Evolutionary conservation across 106 monocot genomes (phyloP).

Genomic region (Apostasia ramifera): DNA sequence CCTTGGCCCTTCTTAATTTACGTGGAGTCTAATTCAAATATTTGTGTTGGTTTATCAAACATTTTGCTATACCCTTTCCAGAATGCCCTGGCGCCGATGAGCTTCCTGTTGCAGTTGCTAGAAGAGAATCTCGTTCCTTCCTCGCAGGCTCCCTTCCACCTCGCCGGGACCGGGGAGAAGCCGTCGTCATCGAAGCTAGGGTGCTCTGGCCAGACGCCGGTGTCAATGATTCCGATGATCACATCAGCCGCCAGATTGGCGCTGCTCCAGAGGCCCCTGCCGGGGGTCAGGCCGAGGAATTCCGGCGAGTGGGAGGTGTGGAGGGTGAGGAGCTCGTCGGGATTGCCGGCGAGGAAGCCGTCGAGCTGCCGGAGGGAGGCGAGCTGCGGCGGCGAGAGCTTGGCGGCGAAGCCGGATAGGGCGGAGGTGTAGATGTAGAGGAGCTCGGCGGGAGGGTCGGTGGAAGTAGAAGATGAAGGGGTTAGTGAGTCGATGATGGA

Average conservation of each 20-base stretch:
- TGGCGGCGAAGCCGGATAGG: slow-evolving; percentile 41
- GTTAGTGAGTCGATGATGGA: slow-evolving; percentile 11
- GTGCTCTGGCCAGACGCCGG: slow-evolving; percentile 36
- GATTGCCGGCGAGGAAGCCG: slow-evolving; percentile 29
- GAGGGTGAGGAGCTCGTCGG: slow-evolving; percentile 29
- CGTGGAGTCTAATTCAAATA: too few relatives aligned
- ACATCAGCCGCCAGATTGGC: slow-evolving; percentile 22
- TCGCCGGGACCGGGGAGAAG: slow-evolving; percentile 25
- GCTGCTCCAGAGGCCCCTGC: slow-evolving; percentile 17
- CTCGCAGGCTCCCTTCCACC: slow-evolving; percentile 35
- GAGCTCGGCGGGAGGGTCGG: neutral
- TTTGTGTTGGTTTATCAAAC: too few relatives aligned
- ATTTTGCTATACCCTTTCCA: slow-evolving; percentile 21
- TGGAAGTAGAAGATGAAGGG: neutral
- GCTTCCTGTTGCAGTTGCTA: slow-evolving; percentile 33
- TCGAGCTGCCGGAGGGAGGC: slow-evolving; percentile 9
- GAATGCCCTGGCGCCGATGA: slow-evolving; percentile 34
- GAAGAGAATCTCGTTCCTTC: slow-evolving; percentile 12
- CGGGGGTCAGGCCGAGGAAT: slow-evolving; percentile 34
- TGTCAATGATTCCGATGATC: slow-evolving; percentile 36
- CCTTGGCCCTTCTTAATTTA: too few relatives aligned
- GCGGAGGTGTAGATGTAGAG: slow-evolving; percentile 33
- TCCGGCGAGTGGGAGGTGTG: slow-evolving; percentile 34
- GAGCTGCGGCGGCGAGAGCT: slow-evolving; percentile 16
- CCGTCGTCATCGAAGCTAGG: slow-evolving; percentile 31